A percentile compares a stretch with the other conserved stretches of the same genome.
Evolutionary conservation across 23 red algal species (phyloP).

Genomic region (Cyanidioschyzon merolae): DNA sequence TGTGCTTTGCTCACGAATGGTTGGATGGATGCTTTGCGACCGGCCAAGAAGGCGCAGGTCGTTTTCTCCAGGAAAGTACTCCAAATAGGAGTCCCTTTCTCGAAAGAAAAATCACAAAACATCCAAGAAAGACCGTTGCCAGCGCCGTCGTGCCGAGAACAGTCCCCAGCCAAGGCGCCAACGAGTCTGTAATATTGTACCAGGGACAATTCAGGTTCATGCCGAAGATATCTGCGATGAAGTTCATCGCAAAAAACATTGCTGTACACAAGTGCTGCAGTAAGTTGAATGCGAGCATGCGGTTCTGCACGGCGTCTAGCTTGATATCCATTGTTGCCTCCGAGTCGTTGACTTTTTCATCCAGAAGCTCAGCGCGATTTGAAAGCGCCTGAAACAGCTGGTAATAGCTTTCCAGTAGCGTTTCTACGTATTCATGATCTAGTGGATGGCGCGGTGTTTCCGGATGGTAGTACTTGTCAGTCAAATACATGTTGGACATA

Average conservation of each 20-base stretch:
- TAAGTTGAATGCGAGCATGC: conserved; percentile 41
- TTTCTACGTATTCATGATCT: conserved; percentile 81
- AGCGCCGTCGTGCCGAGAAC: not conserved
- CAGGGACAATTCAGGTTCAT: conserved; percentile 55
- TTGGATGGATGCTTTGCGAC: not conserved
- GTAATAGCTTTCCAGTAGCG: conserved; percentile 72
- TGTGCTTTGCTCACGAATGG: too few species aligned
- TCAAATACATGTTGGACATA: conserved; percentile 81
- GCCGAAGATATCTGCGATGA: conserved; percentile 61
- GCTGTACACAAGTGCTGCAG: conserved; percentile 39
- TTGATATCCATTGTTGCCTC: conserved; percentile 59
- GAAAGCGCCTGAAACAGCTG: conserved; percentile 40
- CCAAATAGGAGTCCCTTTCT: not conserved
- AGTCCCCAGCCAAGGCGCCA: conserved; percentile 9
- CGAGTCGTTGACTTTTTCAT: conserved; percentile 60
- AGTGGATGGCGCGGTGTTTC: conserved; percentile 40
- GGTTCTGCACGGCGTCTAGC: conserved; percentile 62
- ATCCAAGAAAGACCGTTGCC: not conserved
- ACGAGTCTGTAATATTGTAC: conserved; percentile 12
- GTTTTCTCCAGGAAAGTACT: not conserved
- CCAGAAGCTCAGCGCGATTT: conserved; percentile 44
- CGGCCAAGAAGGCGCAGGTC: not conserved
- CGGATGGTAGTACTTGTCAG: conserved; percentile 49
- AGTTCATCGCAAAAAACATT: conserved; percentile 29
- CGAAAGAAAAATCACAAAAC: not conserved